Evolutionary conservation across 805 yeast species (phyloP).

Genomic region (Komagataella populi): DNA sequence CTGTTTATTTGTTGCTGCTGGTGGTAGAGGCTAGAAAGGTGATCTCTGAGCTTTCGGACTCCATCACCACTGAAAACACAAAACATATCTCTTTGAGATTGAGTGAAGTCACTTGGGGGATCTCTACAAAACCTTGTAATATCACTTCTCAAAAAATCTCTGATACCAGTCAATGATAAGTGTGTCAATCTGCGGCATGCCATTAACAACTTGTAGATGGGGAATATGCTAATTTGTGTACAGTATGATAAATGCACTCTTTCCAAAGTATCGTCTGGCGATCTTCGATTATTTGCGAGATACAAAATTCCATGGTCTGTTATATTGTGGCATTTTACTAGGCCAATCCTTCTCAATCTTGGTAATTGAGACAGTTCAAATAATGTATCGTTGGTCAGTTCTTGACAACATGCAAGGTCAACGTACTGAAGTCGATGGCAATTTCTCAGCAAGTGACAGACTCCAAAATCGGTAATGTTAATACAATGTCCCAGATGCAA

Average conservation of each 20-base stretch:
- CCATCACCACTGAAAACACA: constrained; percentile 93
- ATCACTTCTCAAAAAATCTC: constrained; percentile 78
- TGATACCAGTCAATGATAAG: constrained; percentile 81
- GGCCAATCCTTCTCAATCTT: constrained; percentile 76
- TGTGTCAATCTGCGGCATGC: constrained; percentile 83
- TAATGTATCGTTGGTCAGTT: constrained; percentile 73
- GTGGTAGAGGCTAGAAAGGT: constrained; percentile 13
- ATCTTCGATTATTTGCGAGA: constrained; percentile 47
- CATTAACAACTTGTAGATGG: constrained; percentile 61
- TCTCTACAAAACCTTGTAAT: constrained; percentile 79
- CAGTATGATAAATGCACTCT: constrained; percentile 91
- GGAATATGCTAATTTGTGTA: constrained; percentile 62
- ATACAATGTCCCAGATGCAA: constrained; percentile 91
- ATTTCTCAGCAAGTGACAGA: constrained; percentile 52
- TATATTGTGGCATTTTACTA: constrained; percentile 81
- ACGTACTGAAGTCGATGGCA: constrained; percentile 85
- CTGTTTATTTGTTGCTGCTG: neutral
- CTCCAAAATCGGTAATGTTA: constrained; percentile 82
- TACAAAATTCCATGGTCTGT: constrained; percentile 73
- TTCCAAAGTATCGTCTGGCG: constrained; percentile 71
- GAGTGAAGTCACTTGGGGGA: constrained; percentile 86
- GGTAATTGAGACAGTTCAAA: constrained; percentile 66
- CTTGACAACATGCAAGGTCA: constrained; percentile 89
- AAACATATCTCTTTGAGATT: constrained; percentile 70
- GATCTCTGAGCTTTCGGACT: constrained; percentile 60